Conservation (phyloP, 2,329 filamentous ascomycete species). For the Beauveria varroae region DNA sequence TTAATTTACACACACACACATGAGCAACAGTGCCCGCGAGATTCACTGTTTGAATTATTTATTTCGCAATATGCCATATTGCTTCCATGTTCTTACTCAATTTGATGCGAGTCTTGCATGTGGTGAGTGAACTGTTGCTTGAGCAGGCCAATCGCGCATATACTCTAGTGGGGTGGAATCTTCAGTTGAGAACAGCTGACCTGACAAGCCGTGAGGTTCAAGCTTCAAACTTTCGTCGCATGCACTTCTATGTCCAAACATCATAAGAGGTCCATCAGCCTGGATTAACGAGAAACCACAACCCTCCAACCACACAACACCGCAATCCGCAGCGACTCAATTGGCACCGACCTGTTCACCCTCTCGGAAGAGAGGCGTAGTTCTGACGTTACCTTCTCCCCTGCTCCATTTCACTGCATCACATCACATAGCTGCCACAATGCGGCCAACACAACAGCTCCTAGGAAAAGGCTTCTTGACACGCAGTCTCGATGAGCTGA, state of each 20-base stretch:
- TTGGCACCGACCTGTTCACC: neutral
- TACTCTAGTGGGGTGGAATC: too few species aligned
- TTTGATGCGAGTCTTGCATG: too few species aligned
- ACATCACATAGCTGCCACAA: constrained; percentile 20
- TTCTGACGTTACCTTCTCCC: neutral
- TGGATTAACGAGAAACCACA: too few species aligned
- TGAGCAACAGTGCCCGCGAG: too few species aligned
- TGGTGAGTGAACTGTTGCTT: too few species aligned
- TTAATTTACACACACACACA: too few species aligned
- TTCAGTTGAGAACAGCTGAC: too few species aligned
- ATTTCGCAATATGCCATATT: too few species aligned
- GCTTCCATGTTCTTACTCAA: neutral
- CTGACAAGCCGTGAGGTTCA: neutral
- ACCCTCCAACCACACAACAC: neutral
- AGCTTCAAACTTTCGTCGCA: neutral
- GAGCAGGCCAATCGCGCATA: too few species aligned
- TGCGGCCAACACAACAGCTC: constrained; percentile 39
- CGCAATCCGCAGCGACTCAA: neutral
- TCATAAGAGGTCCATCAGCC: too few species aligned
- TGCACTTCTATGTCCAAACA: neutral
- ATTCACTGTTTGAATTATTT: too few species aligned
- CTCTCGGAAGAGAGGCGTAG: neutral
- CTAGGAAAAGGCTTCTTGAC: constrained; percentile 47
- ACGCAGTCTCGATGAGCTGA: constrained; percentile 54
- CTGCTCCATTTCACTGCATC: neutral